Evolutionary conservation across 2,329 filamentous ascomycete species (phyloP).

Genomic region (Xylaria sp.): DNA sequence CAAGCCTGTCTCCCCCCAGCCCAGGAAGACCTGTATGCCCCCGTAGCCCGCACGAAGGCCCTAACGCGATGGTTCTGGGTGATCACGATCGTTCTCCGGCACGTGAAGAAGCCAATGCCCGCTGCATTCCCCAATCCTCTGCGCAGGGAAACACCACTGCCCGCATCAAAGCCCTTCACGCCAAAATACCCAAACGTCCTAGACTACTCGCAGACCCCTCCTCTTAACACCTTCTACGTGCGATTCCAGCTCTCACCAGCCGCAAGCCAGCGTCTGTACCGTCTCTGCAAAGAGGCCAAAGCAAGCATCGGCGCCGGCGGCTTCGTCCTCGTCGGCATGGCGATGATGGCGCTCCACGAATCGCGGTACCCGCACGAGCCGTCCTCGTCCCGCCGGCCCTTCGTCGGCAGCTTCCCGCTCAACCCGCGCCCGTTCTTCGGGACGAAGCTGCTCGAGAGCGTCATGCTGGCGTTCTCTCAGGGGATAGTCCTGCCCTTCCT

Average conservation of each 20-base stretch:
- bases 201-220: conserved; percentile 41
- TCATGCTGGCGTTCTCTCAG: conserved; percentile 36
- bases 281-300: conserved; percentile 40
- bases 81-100: conserved; percentile 42
- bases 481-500: conserved; percentile 38
- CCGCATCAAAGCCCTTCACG: conserved; percentile 17
- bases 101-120: conserved; percentile 41
- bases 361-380: conserved; percentile 28
- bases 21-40: conserved; percentile 44
- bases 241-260: conserved; percentile 23
- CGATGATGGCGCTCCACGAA: conserved; percentile 46
- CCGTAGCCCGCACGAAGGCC: conserved; percentile 37
- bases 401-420: conserved; percentile 37
- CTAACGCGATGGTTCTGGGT: conserved; percentile 45
- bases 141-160: conserved; percentile 30
- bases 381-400: conserved; percentile 23
- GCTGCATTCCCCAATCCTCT: conserved; percentile 43
- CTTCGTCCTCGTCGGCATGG: conserved; percentile 42
- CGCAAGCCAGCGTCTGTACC: conserved; percentile 39
- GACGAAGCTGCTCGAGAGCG: conserved; percentile 27
- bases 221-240: conserved; percentile 41
- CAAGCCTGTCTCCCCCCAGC: conserved; percentile 39
- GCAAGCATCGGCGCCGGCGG: conserved; percentile 44
- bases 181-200: conserved; percentile 36
- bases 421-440: conserved; percentile 38